A percentile compares a stretch with the other conserved stretches of the same genome.
These are phyloP conservation scores for Cyclocybe aegerita DNA, from an alignment of 768 basidiomycete genomes.

Conservation along the genomic window DNA sequence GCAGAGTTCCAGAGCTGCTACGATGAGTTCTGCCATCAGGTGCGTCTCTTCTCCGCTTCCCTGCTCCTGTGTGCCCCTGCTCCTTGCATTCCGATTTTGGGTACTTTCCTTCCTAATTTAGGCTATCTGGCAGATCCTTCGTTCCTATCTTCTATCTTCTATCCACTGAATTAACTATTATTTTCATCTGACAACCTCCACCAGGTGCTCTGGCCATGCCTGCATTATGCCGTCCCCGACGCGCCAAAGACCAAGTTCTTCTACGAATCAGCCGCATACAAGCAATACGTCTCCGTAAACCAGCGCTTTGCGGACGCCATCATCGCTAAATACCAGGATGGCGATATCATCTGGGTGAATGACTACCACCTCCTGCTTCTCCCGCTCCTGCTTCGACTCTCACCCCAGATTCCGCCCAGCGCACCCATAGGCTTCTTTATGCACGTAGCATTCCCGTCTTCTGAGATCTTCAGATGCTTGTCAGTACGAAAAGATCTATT, in stretches of 20 bases:
- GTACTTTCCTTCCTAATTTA: neutral
- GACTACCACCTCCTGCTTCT: slow-evolving; percentile 97
- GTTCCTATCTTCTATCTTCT: no score
- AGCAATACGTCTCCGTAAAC: slow-evolving; percentile 89
- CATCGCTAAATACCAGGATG: slow-evolving; percentile 76
- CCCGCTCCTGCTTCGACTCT: slow-evolving; percentile 79
- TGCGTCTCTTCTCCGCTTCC: slow-evolving; percentile 25
- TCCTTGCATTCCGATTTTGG: neutral
- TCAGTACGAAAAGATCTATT: slow-evolving; percentile 76
- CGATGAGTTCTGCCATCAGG: slow-evolving; percentile 86
- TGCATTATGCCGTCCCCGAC: slow-evolving; percentile 86
- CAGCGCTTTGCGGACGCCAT: slow-evolving; percentile 86
- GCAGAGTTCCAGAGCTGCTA: slow-evolving; percentile 78
- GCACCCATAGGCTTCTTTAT: slow-evolving; percentile 92
- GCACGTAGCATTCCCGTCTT: slow-evolving; percentile 94
- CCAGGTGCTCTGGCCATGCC: slow-evolving; percentile 79
- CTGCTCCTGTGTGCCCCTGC: neutral
- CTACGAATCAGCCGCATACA: slow-evolving; percentile 78
- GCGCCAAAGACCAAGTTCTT: slow-evolving; percentile 83
- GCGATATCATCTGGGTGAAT: slow-evolving; percentile 91
- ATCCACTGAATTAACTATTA: no score
- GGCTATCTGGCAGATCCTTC: no score
- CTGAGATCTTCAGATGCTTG: slow-evolving; percentile 93
- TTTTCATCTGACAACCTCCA: neutral
- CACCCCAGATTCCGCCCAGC: slow-evolving; percentile 47